Base-by-base conservation (phyloP, 1,284 basidiomycete genomes). In the Vanrija pseudolonga region DNA sequence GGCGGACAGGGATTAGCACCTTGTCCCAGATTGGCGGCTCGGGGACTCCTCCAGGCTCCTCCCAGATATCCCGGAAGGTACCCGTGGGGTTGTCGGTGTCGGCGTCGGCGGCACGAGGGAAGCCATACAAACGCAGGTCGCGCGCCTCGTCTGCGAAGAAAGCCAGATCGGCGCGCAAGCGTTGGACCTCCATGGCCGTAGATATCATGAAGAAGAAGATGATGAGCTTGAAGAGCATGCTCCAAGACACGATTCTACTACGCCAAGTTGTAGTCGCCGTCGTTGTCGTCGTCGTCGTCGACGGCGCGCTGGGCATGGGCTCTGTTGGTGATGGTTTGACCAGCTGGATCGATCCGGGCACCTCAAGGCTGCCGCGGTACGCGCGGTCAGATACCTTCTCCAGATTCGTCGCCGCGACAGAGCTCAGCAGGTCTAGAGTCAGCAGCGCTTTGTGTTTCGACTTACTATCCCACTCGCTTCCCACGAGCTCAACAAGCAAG, bases 81-180 rank as follows among this genome's bases (percentile, higher is more conserved):
- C 24, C n/a, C n/a, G n/a, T n/a, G 26, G 11, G 26, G 26, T 32
- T 15, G 32, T 4, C 32, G n/a, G n/a, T n/a, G n/a, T n/a, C n/a
- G n/a, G n/a, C n/a, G n/a, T n/a, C n/a, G n/a, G 12, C 32, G 32
- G 32, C 32, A 12, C 32, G 32, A 32, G 57, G 53, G 6, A 57
- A 44, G 11, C 57, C 56, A 45, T 71, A 69, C 42, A 63, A 17
- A 23, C 71, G 55, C 46, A 73, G 47, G 62, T 74, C 72, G 24
- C 57, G 60, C 15, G 67, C 52, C 48, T 74, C 72, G 26, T 70
- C 67, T 6, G 57, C 63, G 1, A 73, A 62, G 45, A 67, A 72
- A 6, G 64, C 60, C 5, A 73, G 60, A 45, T 74, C 69, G 45
- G 50, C 60, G n/a, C 65, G 54, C 6, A 74, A 47, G 15, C 63